These are phyloP conservation scores for Aspergillaceae sp. DNA, from an alignment of 2,329 filamentous ascomycete species.

Conservation along the genomic window DNA sequence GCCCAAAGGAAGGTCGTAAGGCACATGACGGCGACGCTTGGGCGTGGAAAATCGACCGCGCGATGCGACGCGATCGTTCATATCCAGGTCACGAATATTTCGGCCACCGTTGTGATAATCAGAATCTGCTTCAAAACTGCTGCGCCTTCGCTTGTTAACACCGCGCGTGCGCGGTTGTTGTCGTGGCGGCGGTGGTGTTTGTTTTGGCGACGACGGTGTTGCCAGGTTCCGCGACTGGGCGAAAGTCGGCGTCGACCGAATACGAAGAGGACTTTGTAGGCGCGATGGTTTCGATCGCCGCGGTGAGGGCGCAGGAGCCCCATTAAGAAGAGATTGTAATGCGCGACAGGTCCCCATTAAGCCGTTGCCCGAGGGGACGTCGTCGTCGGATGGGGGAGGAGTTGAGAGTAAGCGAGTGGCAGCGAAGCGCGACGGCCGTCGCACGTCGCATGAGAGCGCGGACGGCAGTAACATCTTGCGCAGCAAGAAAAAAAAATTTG, in stretches of 20 bases:
- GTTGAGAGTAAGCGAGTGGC: slow-evolving; percentile 30
- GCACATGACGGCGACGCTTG: slow-evolving; percentile 36
- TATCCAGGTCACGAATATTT: slow-evolving; percentile 2
- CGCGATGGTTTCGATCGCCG: slow-evolving; percentile 27
- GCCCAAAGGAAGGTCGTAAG: slow-evolving; percentile 38
- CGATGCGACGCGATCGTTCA: slow-evolving; percentile 4
- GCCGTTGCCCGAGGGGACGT: slow-evolving; percentile 27
- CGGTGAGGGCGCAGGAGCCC: slow-evolving; percentile 31
- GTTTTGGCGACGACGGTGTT: slow-evolving; percentile 13
- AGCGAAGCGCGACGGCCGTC: slow-evolving; percentile 29
- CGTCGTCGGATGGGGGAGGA: slow-evolving; percentile 30
- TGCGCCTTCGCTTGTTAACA: slow-evolving; percentile 34
- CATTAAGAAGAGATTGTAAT: slow-evolving; percentile 34
- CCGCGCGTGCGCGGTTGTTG: slow-evolving; percentile 17
- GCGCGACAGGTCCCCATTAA: slow-evolving; percentile 36
- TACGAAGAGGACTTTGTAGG: slow-evolving; percentile 33
- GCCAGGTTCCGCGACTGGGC: slow-evolving; percentile 21
- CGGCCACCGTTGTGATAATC: slow-evolving; percentile 10
- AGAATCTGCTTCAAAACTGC: slow-evolving; percentile 18
- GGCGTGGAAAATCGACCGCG: slow-evolving; percentile 32
- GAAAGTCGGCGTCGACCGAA: slow-evolving; percentile 21
- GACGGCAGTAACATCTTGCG: slow-evolving; percentile 39
- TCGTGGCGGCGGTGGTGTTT: slow-evolving; percentile 11
- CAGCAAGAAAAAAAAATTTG: background rate
- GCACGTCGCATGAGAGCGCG: slow-evolving; percentile 37